These are phyloP conservation scores for Hippophae gyantsensis DNA, from an alignment of 306 rosid genomes.

Conservation along the genomic window DNA sequence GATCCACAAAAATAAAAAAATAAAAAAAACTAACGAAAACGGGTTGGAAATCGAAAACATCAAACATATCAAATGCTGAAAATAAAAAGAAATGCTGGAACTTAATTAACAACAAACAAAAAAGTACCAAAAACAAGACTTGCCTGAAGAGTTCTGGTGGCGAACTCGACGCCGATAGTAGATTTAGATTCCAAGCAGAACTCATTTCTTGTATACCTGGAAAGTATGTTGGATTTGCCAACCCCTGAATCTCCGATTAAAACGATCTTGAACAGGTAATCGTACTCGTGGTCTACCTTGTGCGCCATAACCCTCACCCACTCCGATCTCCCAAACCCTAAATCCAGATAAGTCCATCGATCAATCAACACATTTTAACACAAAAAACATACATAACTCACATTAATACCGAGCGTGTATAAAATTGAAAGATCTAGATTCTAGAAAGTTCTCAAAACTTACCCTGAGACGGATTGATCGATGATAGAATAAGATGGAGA, in stretches of 20 bases:
- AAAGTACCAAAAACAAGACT: constrained; percentile 1
- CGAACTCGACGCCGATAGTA: constrained; percentile 94
- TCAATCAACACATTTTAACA: background rate
- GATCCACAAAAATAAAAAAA: no score
- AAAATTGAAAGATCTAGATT: constrained; percentile 19
- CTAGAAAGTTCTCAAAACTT: constrained; percentile 16
- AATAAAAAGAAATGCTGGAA: no score
- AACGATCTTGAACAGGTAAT: constrained; percentile 91
- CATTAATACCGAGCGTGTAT: no score
- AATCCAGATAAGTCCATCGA: constrained; percentile 17
- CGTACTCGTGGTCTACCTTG: constrained; percentile 94
- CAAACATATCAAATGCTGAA: no score
- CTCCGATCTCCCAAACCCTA: constrained; percentile 30
- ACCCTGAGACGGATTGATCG: constrained; percentile 23
- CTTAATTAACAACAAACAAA: no score
- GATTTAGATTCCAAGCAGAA: constrained; percentile 96
- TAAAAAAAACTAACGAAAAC: no score
- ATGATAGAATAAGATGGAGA: no score
- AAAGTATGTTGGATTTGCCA: constrained; percentile 93
- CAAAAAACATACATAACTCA: no score
- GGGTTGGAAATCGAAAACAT: no score
- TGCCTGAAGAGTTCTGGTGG: constrained; percentile 95
- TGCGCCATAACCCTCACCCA: constrained; percentile 61
- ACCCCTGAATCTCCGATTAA: constrained; percentile 97
- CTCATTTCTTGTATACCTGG: constrained; percentile 94